Conservation (phyloP, 2,329 filamentous ascomycete species). For the Aspergillus nomiae region DNA sequence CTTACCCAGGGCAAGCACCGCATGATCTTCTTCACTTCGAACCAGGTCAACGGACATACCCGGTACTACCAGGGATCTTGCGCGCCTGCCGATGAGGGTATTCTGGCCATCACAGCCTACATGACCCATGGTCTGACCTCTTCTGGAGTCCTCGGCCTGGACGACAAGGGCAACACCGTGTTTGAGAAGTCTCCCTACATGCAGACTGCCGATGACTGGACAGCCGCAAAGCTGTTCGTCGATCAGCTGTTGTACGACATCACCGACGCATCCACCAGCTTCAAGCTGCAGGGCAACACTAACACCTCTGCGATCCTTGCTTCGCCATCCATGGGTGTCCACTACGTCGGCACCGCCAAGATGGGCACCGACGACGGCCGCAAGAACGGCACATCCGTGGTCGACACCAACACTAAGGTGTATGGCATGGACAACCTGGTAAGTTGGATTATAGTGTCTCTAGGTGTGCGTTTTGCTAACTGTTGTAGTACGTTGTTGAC, state of each 20-base stretch:
- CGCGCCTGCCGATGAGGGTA: conserved; percentile 7
- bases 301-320: conserved; percentile 27
- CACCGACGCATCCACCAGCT: conserved; percentile 21
- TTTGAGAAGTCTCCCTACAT: conserved; percentile 29
- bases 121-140: conserved; percentile 33
- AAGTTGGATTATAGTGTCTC: conserved; percentile 33
- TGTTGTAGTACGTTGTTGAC: conserved; percentile 27
- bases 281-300: conserved; percentile 24
- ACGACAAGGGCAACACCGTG: conserved; percentile 27
- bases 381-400: conserved; percentile 58
- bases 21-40: conserved; percentile 30
- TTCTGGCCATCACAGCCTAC: conserved; percentile 26
- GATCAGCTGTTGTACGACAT: conserved; percentile 25
- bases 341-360: conserved; percentile 19
- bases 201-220: conserved; percentile 23
- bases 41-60: conserved; percentile 25
- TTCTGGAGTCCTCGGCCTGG: conserved; percentile 26
- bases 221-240: conserved; percentile 24
- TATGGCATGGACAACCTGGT: conserved; percentile 48
- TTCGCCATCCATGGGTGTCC: conserved; percentile 37
- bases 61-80: conserved; percentile 30
- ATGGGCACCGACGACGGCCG: conserved; percentile 61
- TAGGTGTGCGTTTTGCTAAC: conserved; percentile 37
- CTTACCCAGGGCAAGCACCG: conserved; percentile 29
- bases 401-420: conserved; percentile 65